These are phyloP conservation scores for Phytophthora vignae DNA, from an alignment of 352 stramenopile species.

Conservation along the genomic window DNA sequence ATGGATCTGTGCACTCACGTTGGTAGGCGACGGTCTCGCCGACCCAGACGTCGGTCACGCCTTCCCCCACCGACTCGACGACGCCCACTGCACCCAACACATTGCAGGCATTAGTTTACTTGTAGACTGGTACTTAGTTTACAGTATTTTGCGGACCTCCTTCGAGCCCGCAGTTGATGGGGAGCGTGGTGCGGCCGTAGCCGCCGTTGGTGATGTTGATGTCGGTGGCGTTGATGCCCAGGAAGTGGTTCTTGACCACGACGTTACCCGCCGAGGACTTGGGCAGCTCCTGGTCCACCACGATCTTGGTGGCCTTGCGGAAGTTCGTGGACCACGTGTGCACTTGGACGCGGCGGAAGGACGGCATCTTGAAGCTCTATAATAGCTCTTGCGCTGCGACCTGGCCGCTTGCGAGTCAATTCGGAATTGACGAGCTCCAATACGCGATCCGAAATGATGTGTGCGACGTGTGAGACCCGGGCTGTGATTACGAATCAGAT, in stretches of 20 bases:
- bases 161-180: conserved; percentile 41
- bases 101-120: not conserved
- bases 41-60: conserved; percentile 47
- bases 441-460: not conserved
- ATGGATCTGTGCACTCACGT: conserved; percentile 24
- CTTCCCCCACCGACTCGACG: conserved; percentile 47
- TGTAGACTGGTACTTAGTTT: not conserved
- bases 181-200: conserved; percentile 29
- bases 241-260: conserved; percentile 46
- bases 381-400: not conserved
- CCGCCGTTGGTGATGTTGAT: conserved; percentile 56
- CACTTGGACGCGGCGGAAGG: conserved; percentile 45
- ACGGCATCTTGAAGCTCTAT: conserved; percentile 28
- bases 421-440: not conserved
- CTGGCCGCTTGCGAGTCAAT: conserved; percentile 7
- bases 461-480: conserved; percentile 27
- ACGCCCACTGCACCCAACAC: conserved; percentile 39
- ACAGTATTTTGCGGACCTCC: conserved; percentile 22
- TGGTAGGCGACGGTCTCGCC: conserved; percentile 51
- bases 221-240: conserved; percentile 62
- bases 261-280: conserved; percentile 25
- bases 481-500: conserved; percentile 26
- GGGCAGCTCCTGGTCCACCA: too few species aligned
- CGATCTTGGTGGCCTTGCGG: conserved; percentile 14
- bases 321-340: conserved; percentile 56